Base-by-base conservation (phyloP, 2,329 filamentous ascomycete species). In the Venturia pyrina region DNA sequence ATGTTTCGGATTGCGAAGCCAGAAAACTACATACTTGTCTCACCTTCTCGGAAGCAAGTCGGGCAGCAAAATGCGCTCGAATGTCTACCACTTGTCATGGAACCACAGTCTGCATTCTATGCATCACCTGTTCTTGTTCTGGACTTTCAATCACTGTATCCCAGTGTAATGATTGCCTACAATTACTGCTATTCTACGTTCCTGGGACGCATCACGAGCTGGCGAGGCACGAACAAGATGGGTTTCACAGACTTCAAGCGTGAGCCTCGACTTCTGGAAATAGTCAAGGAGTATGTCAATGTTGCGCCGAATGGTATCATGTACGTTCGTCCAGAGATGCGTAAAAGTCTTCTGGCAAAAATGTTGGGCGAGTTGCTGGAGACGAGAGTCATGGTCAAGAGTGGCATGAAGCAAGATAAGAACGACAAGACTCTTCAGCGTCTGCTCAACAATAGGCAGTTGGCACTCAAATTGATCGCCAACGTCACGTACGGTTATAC, bases 121-220 rank as follows among this genome's bases (percentile, higher is more conserved):
- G 91, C 82, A 66, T 95, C 90, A 68, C 95, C 95, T 0, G 75
- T 99, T 0, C 74, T 99, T 3, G 95, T 99, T 0, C 81, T 99
- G 7, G 95, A 99, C 76, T 99, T 99, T 69, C 93, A 98, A 73
- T 96, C 91, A 67, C 79, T 99, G 61, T 99, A 99, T 70, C 95
- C 95, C 0, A 97, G 93, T 75, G 88, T 98, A 67, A 97, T 99
- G 92, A 98, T 99, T 73, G 95, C 95, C 0, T 98, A 99, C 79
- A 99, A 99, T 72, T 95, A 97, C 74, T 99, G 95, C 78, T 99
- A 99, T 74, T 98, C 95, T 0, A 99, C 95, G 0, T 99, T 93
- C 70, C 82, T 98, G 0, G 95, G 95, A 0, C 86, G 95, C 40
- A 87, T 96, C 48, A 85, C 87, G 37, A 86, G 87, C 70, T 97